Conservation (phyloP, 305 asterid species). For the Rubia tinctorum region DNA sequence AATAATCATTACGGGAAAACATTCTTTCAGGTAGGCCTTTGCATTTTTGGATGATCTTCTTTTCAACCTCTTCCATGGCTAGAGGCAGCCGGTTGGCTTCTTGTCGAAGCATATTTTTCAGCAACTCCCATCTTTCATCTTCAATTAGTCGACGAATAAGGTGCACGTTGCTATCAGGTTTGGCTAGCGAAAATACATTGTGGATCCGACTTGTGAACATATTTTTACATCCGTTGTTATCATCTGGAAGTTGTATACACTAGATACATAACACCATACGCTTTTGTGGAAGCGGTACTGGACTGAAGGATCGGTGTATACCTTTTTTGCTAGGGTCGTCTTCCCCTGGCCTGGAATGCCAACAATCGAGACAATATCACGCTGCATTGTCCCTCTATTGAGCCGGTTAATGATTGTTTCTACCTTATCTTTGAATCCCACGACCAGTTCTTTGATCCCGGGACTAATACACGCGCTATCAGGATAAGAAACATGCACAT, state of each 20-base stretch:
- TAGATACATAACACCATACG: constrained; percentile 17
- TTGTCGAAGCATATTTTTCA: background rate
- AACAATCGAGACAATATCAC: constrained; percentile 26
- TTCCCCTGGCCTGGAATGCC: constrained; percentile 26
- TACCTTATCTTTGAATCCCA: constrained; percentile 34
- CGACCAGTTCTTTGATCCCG: background rate
- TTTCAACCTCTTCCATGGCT: background rate
- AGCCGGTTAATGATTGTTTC: constrained; percentile 19
- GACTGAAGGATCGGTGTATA: background rate
- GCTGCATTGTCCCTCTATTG: constrained; percentile 13
- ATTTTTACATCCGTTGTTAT: constrained; percentile 5
- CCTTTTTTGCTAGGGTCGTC: constrained; percentile 16
- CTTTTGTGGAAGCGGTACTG: background rate
- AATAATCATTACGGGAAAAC: no score
- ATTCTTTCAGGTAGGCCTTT: constrained; percentile 20
- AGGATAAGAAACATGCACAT: no score
- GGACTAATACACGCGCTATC: no score
- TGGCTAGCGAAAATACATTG: background rate
- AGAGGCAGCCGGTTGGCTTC: background rate
- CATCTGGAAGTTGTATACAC: constrained; percentile 16
- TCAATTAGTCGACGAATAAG: background rate
- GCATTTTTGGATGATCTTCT: background rate
- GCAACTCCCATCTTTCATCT: constrained; percentile 4
- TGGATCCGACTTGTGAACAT: constrained; percentile 7
- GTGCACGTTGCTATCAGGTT: background rate